These are phyloP conservation scores for Rosa chinensis DNA, from an alignment of 306 rosid species.

Conservation along the genomic window DNA sequence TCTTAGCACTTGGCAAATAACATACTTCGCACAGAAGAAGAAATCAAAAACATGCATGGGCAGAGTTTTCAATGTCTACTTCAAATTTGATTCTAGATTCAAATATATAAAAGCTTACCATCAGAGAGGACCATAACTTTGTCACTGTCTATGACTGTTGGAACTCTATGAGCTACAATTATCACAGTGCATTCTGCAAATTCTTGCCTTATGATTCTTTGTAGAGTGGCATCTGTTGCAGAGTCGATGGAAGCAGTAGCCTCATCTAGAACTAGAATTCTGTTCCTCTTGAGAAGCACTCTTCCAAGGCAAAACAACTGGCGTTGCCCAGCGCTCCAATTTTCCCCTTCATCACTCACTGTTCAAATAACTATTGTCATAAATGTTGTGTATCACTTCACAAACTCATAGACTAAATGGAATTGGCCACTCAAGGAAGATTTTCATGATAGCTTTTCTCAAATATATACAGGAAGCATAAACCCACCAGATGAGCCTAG, in stretches of 20 bases:
- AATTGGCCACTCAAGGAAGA: not conserved
- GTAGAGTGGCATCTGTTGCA: slow-evolving; percentile 62
- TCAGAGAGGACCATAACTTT: slow-evolving; percentile 68
- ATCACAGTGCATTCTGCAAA: slow-evolving; percentile 69
- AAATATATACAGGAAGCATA: not conserved
- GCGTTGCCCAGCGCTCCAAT: slow-evolving; percentile 69
- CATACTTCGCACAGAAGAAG: too few species aligned
- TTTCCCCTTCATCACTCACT: slow-evolving; percentile 74
- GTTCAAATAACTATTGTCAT: not conserved
- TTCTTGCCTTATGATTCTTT: slow-evolving; percentile 58
- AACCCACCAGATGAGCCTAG: slow-evolving; percentile 65
- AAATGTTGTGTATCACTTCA: not conserved
- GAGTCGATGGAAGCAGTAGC: slow-evolving; percentile 82
- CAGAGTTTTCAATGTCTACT: too few species aligned
- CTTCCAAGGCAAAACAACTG: slow-evolving; percentile 72
- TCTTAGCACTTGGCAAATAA: too few species aligned
- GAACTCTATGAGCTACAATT: slow-evolving; percentile 66
- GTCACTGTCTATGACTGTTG: slow-evolving; percentile 71
- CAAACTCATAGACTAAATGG: not conserved
- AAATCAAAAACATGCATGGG: too few species aligned
- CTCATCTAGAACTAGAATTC: slow-evolving; percentile 72
- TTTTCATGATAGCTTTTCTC: not conserved
- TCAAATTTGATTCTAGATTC: too few species aligned
- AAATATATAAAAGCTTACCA: slow-evolving; percentile 31
- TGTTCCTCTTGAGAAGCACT: slow-evolving; percentile 65